Base-by-base conservation (phyloP, 768 basidiomycete genomes). In the Mrakia hoshinonis region DNA sequence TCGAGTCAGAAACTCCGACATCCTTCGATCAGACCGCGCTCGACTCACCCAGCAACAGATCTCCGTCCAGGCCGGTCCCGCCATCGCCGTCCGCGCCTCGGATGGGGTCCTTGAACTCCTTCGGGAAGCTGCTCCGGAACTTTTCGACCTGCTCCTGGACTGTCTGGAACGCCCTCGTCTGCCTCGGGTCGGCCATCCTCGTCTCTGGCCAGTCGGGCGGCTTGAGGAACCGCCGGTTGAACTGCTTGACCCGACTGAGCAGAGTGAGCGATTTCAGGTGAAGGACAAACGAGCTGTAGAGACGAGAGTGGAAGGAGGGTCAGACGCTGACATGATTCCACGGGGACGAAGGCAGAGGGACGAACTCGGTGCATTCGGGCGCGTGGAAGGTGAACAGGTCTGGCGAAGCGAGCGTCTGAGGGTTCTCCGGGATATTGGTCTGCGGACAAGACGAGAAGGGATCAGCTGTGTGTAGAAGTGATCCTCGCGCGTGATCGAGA, bases 191-290 rank as follows among this genome's bases (percentile, higher is more conserved):
- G 18, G 34, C 22, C 34, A 49, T 51, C 65, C 29, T n/a, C 3
- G 29, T 51, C 22, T 66, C 64, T 1, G 64, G 64, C 64, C 64
- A 66, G 10, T 22, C 29, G 12, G 64, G 64, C 15, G 58, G 58
- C 34, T 72, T 62, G 65, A 72, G 65, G 46, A 51, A 43, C 5
- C 70, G 64, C 3, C 70, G 70, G 47, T 72, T 72, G 70, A 72
- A 72, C 18, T 60, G 55, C 47, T 72, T 73, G 24, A 68, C 67
- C 1, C 72, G 60, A 38, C 67, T 48, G 48, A 73, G 61, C n/a
- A 73, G 62, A 39, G 68, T 64, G 49, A 58, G 29, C 1, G 67
- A 60, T 34, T 73, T 73, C 48, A 73, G n/a, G 34, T 34, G 47
- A 6, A 73, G 61, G 43, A 73, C 60, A 60, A 63, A 68, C 10